These are phyloP conservation scores for Berkeleyomyces rouxiae DNA, from an alignment of 2,329 filamentous ascomycete species.

Conservation along the genomic window DNA sequence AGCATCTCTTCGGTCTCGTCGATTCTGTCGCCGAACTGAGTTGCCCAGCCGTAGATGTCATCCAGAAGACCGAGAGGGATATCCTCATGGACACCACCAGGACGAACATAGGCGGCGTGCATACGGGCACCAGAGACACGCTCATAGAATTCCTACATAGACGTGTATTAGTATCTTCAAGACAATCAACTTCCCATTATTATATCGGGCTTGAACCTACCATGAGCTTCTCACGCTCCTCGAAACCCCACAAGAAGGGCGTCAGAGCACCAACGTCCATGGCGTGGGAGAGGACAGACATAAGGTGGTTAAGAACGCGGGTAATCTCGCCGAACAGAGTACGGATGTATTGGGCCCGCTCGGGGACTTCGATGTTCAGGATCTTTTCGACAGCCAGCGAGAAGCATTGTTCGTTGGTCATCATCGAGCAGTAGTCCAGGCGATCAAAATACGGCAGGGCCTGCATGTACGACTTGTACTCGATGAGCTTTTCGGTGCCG, in stretches of 20 bases:
- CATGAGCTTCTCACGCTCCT: constrained; percentile 99
- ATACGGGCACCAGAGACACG: constrained; percentile 95
- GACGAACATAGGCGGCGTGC: constrained; percentile 91
- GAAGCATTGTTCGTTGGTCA: constrained; percentile 99
- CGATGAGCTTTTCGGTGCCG: constrained; percentile 97
- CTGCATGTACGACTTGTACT: constrained; percentile 99
- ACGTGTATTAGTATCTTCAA: background rate
- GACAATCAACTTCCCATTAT: no score
- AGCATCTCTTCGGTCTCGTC: constrained; percentile 98
- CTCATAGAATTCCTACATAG: constrained; percentile 94
- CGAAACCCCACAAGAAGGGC: constrained; percentile 97
- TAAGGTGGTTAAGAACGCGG: constrained; percentile 86
- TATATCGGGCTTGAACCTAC: constrained; percentile 34
- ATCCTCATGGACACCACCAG: constrained; percentile 92
- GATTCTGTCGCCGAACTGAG: constrained; percentile 94
- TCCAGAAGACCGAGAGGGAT: constrained; percentile 85
- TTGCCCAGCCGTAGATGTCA: constrained; percentile 99
- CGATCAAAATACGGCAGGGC: constrained; percentile 97
- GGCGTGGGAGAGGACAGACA: constrained; percentile 92
- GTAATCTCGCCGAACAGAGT: constrained; percentile 94
- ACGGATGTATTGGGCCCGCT: constrained; percentile 90
- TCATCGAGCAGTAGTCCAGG: constrained; percentile 98
- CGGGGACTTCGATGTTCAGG: constrained; percentile 87
- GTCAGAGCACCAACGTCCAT: constrained; percentile 98
- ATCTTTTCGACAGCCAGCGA: constrained; percentile 93